Percentiles rank a stretch among this genome's conserved stretches.
Conservation (phyloP, 2,329 filamentous ascomycete genomes). For the Pestalotiopsis fici region DNA sequence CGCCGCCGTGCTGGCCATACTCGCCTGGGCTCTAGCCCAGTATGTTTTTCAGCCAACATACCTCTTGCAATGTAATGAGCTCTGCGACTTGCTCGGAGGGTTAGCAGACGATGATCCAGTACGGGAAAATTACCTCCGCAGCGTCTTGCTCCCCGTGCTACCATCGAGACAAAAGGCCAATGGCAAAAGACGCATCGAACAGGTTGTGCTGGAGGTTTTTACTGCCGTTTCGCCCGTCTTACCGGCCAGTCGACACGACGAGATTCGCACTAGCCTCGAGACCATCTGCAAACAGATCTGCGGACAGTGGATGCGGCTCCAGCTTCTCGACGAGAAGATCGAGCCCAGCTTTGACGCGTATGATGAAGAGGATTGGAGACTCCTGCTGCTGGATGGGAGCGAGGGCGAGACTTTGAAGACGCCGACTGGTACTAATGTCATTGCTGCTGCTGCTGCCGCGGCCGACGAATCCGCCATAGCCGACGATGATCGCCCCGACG, state of each 20-base stretch:
- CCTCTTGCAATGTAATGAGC: constrained; percentile 29
- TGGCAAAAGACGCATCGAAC: constrained; percentile 27
- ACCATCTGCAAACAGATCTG: constrained; percentile 28
- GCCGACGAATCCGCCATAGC: constrained; percentile 1
- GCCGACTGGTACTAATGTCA: too few species aligned
- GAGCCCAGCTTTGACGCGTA: constrained; percentile 24
- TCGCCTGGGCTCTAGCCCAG: constrained; percentile 31
- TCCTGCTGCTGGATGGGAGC: background rate
- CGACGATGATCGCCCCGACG: background rate
- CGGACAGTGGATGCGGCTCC: constrained; percentile 33
- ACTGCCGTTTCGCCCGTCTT: constrained; percentile 34
- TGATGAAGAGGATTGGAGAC: constrained; percentile 9
- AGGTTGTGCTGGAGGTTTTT: constrained; percentile 33
- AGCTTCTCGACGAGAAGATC: constrained; percentile 32
- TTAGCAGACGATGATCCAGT: constrained; percentile 30
- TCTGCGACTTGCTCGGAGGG: constrained; percentile 29
- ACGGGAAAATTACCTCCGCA: constrained; percentile 30
- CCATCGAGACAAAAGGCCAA: constrained; percentile 28
- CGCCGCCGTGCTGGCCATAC: constrained; percentile 31
- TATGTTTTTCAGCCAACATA: constrained; percentile 36
- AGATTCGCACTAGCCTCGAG: constrained; percentile 29
- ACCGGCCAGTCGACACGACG: constrained; percentile 29
- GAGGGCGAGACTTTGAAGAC: background rate
- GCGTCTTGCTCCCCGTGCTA: constrained; percentile 29
- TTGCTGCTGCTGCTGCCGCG: background rate